phyloP scores from a whole-genome alignment of 208 protist species.

The Acanthamoeba sp. region DNA sequence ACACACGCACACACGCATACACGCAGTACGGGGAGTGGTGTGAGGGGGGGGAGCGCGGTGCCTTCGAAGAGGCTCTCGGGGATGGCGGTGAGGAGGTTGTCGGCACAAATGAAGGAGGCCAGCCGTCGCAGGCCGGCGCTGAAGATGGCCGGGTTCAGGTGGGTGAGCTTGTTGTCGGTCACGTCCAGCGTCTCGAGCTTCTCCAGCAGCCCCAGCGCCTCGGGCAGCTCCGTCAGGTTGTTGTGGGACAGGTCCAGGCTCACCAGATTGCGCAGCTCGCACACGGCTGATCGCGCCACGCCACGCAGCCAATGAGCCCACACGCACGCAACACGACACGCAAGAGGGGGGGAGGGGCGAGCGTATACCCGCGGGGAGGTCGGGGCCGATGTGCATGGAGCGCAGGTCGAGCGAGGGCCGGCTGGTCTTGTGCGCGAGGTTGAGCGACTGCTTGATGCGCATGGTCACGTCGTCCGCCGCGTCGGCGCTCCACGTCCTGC shows the following conservation, averaged over 20 bases:
- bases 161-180: slow-evolving; percentile 53
- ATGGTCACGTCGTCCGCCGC: not conserved
- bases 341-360: not conserved
- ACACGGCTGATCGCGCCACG: not conserved
- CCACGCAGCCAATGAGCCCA: not conserved
- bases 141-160: not conserved
- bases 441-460: slow-evolving; percentile 54
- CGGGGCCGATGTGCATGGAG: slow-evolving; percentile 21
- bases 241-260: slow-evolving; percentile 53
- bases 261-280: slow-evolving; percentile 45
- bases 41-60: not conserved
- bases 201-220: not conserved
- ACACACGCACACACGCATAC: not conserved
- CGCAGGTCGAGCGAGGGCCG: slow-evolving; percentile 51
- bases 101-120: slow-evolving; percentile 8
- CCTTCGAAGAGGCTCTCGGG: slow-evolving; percentile 24
- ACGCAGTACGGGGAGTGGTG: not conserved
- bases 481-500: not conserved
- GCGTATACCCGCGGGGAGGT: not conserved
- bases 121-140: not conserved
- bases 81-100: slow-evolving; percentile 7
- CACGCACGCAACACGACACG: not conserved
- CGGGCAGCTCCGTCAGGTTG: slow-evolving; percentile 43
- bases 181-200: slow-evolving; percentile 49
- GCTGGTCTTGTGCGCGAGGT: slow-evolving; percentile 8